Base-by-base conservation (phyloP, 2,329 filamentous ascomycete species). In the Beauveria sp. region DNA sequence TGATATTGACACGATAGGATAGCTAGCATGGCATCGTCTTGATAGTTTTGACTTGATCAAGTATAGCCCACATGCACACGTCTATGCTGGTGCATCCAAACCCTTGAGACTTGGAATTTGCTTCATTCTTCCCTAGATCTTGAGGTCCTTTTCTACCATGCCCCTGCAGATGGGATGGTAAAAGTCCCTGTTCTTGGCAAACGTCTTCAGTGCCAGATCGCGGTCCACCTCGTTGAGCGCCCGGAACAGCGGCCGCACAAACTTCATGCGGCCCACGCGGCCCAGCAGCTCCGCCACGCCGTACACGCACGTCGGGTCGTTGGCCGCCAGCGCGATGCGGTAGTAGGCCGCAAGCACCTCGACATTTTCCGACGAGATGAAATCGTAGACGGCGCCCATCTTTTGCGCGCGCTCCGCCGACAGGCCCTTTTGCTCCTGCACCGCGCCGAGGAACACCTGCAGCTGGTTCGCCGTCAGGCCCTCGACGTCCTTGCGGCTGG, bases 231-330 rank as follows among this genome's bases (percentile, higher is more conserved):
- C 86, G 69, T 88, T 88, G 67, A 99, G 77, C 55, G 85, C 83
- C 64, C 88, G 83, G 77, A 88, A 97, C 70, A 98, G 76, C 24
- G 93, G 91, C 53, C 93, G 82, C 63, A 98, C 93, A 74, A 93
- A 98, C 83, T 98, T 98, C 95, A 99, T 98, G 62, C 95, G 81
- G 14, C 95, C 95, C 26, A 97, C 92, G 58, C 82, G 81, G 38
- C 90, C 90, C 45, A 98, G 79, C 61, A 97, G 79, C 63, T 90
- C 84, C 1, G 88, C 86, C 0, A 91, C 85, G 1, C 88, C 87
- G 63, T 84, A 72, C 69, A 93, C 91, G 43, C 89, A 84, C 62
- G 80, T 83, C 57, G 81, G 74, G 68, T 92, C 90, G 62, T 86
- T 84, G 14, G 90, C 89, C 68, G 84, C 84, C 70, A 99, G 82